Evolutionary conservation across 2,329 filamentous ascomycete species (phyloP).

Genomic region (Alternaria brassicae): DNA sequence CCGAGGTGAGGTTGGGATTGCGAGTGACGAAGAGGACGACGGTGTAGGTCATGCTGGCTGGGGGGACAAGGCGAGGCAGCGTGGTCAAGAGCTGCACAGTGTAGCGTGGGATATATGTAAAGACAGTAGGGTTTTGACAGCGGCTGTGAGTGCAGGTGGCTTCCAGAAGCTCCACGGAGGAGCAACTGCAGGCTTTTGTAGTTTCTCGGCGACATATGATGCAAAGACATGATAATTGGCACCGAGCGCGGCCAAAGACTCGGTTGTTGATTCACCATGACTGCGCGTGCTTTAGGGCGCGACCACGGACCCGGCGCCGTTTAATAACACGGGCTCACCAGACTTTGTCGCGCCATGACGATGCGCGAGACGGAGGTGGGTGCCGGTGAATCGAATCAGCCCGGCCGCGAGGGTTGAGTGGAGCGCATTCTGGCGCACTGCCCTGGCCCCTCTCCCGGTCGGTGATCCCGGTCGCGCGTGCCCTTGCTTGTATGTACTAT

Average conservation of each 20-base stretch:
- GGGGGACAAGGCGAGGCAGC: neutral
- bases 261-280: conserved; percentile 5
- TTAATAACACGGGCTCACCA: conserved; percentile 14
- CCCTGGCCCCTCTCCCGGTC: neutral
- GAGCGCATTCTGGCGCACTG: conserved; percentile 2
- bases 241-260: conserved; percentile 9
- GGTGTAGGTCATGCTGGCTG: conserved; percentile 32
- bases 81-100: neutral
- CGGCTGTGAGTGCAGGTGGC: conserved; percentile 1
- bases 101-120: neutral
- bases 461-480: conserved; percentile 5
- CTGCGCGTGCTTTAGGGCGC: conserved; percentile 17
- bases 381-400: conserved; percentile 1
- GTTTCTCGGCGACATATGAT: neutral
- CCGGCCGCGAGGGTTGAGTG: conserved; percentile 2
- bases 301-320: conserved; percentile 13
- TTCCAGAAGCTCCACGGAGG: conserved; percentile 22
- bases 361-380: neutral
- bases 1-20: conserved; percentile 27
- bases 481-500: neutral
- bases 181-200: conserved; percentile 18
- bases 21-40: conserved; percentile 38
- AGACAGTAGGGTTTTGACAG: conserved; percentile 16
- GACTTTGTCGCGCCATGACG: conserved; percentile 3
- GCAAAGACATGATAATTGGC: conserved; percentile 1